Conservation (phyloP, 176 grass and related monocot genomes). For the Cenchrus americanus region DNA sequence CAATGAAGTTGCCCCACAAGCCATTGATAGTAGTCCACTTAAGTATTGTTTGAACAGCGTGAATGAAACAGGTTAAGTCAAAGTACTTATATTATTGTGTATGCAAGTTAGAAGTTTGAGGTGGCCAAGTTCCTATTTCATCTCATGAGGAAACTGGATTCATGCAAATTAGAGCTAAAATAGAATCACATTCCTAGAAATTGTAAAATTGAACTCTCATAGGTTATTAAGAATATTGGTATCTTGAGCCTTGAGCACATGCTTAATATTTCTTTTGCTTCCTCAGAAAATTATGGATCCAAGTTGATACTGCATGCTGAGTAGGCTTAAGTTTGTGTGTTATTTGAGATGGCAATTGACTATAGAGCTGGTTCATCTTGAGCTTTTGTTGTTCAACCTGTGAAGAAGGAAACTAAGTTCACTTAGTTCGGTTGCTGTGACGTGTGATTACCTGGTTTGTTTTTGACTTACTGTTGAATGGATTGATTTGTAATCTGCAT, state of each 20-base stretch:
- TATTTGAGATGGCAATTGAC: not conserved
- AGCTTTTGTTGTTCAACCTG: not conserved
- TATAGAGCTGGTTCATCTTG: not conserved
- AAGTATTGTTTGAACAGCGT: conserved; percentile 16
- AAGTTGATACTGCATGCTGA: not conserved
- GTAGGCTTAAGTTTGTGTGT: not conserved
- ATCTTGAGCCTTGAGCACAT: not conserved
- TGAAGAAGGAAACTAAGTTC: not conserved
- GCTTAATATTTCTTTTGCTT: not conserved
- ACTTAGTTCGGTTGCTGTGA: not conserved
- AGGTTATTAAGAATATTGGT: not conserved
- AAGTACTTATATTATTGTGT: not conserved
- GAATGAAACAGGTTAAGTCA: not conserved
- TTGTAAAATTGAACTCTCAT: not conserved
- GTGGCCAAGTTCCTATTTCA: not conserved
- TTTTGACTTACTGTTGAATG: not conserved
- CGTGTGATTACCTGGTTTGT: not conserved
- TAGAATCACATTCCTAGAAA: conserved; percentile 14
- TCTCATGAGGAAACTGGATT: not conserved
- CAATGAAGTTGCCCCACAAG: not conserved
- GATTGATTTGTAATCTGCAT: not conserved
- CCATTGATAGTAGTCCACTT: not conserved
- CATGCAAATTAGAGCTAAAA: not conserved
- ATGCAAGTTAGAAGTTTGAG: not conserved
- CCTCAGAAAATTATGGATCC: not conserved